A percentile compares a stretch with the other conserved stretches of the same genome.
These are phyloP conservation scores for Aspergillus carlsbadensis DNA, from an alignment of 495 filamentous ascomycete genomes.

Conservation along the genomic window DNA sequence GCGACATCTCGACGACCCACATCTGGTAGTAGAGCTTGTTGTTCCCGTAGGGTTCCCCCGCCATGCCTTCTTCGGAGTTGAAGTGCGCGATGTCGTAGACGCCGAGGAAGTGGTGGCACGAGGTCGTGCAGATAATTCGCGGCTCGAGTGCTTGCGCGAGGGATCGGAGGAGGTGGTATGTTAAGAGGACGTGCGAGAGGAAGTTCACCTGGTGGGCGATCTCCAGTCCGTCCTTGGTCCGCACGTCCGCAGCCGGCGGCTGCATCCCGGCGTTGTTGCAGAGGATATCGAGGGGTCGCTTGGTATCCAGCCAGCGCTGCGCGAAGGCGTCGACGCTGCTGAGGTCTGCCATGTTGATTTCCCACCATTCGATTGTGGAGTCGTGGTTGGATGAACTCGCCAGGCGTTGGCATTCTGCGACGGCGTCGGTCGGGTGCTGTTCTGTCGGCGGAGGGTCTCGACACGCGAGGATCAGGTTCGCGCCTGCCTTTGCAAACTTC, in stretches of 20 bases:
- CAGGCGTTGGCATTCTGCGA: conserved; percentile 15
- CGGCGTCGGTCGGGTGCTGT: conserved; percentile 17
- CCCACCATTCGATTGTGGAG: conserved; percentile 46
- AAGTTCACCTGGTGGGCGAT: conserved; percentile 23
- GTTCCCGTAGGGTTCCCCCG: conserved; percentile 16
- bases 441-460: conserved; percentile 28
- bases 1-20: conserved; percentile 25
- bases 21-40: conserved; percentile 29
- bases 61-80: conserved; percentile 2
- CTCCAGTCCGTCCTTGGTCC: conserved; percentile 28
- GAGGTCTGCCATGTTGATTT: conserved; percentile 49
- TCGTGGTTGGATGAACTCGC: conserved; percentile 19
- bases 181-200: conserved; percentile 25
- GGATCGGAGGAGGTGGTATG: conserved; percentile 23
- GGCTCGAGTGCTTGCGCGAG: conserved; percentile 19
- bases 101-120: conserved; percentile 22
- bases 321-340: conserved; percentile 44
- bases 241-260: not conserved
- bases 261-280: conserved; percentile 28
- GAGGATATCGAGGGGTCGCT: conserved; percentile 20
- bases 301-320: conserved; percentile 18
- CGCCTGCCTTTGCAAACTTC: conserved; percentile 23
- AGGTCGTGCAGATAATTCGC: conserved; percentile 28
- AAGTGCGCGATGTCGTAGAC: conserved; percentile 15
- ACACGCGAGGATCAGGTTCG: conserved; percentile 32